Percentiles rank a stretch among this genome's conserved stretches.
These are phyloP conservation scores for Citrus unshiu DNA, from an alignment of 345 rosid genomes.

Conservation along the genomic window DNA sequence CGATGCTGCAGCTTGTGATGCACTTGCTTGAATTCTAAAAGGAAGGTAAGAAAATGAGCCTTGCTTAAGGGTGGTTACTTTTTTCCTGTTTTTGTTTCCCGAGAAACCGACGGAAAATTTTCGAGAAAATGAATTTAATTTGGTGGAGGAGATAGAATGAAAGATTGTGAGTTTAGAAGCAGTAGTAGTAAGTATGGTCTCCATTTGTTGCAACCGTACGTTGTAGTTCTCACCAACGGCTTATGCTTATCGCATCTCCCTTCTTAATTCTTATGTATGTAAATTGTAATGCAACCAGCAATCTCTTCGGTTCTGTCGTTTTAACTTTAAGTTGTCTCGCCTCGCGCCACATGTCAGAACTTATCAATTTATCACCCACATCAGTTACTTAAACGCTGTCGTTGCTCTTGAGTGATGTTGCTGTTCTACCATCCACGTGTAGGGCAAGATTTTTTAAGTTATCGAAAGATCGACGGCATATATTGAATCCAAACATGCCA, in stretches of 20 bases:
- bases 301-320: not conserved
- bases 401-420: not conserved
- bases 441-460: not conserved
- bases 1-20: constrained; percentile 53
- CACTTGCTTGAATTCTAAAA: constrained; percentile 46
- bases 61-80: not conserved
- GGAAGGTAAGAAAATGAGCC: constrained; percentile 18
- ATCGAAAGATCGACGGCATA: not conserved
- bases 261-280: not conserved
- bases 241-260: constrained; percentile 35
- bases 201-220: constrained; percentile 24
- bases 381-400: not conserved
- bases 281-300: not conserved
- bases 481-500: not conserved
- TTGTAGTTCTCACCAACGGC: not conserved
- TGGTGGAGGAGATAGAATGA: constrained; percentile 17
- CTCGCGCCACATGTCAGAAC: constrained; percentile 8
- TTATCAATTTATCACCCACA: not conserved
- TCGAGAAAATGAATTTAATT: constrained; percentile 19
- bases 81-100: constrained; percentile 9
- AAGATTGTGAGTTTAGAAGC: constrained; percentile 31
- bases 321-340: not conserved
- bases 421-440: not conserved
- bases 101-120: constrained; percentile 27
- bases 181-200: constrained; percentile 38